Evolutionary conservation across 306 rosid genomes (phyloP).

Genomic region (Ormosia semicastrata): DNA sequence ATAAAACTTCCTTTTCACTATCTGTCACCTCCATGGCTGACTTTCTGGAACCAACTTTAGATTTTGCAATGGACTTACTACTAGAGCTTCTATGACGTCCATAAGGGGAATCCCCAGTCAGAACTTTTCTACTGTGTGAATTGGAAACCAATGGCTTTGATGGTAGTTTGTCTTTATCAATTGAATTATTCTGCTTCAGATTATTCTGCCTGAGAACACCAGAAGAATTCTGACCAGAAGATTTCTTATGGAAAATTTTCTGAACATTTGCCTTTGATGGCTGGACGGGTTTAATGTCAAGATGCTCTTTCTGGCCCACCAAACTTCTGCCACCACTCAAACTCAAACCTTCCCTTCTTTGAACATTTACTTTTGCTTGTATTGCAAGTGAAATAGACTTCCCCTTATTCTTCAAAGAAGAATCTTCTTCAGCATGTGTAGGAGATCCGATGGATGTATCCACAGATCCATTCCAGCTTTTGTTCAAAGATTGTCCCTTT

Average conservation of each 20-base stretch:
- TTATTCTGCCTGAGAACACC: conserved; percentile 80
- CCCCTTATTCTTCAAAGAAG: conserved; percentile 51
- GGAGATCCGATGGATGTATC: conserved; percentile 55
- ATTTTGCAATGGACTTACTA: conserved; percentile 51
- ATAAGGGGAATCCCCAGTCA: conserved; percentile 48
- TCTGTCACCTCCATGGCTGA: conserved; percentile 50
- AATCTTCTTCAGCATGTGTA: conserved; percentile 47
- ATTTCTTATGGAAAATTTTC: conserved; percentile 55
- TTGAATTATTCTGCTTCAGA: conserved; percentile 72
- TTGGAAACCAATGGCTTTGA: conserved; percentile 57
- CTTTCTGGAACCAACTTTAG: conserved; percentile 66
- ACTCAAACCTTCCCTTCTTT: conserved; percentile 78
- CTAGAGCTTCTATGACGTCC: conserved; percentile 63
- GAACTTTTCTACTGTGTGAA: conserved; percentile 54
- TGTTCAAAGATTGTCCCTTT: conserved; percentile 82
- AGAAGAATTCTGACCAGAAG: conserved; percentile 43
- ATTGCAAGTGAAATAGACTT: conserved; percentile 92
- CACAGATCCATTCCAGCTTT: conserved; percentile 84
- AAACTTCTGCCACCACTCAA: conserved; percentile 49
- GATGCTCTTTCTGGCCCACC: conserved; percentile 55
- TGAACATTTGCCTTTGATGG: conserved; percentile 48
- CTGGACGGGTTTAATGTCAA: conserved; percentile 56
- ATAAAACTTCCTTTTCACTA: conserved; percentile 65
- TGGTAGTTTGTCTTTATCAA: conserved; percentile 60
- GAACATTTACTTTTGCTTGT: conserved; percentile 98